Evolutionary conservation across 306 rosid genomes (phyloP), one percentile per base, ranked within the genome.

Genomic region (Albizia julibrissin): DNA sequence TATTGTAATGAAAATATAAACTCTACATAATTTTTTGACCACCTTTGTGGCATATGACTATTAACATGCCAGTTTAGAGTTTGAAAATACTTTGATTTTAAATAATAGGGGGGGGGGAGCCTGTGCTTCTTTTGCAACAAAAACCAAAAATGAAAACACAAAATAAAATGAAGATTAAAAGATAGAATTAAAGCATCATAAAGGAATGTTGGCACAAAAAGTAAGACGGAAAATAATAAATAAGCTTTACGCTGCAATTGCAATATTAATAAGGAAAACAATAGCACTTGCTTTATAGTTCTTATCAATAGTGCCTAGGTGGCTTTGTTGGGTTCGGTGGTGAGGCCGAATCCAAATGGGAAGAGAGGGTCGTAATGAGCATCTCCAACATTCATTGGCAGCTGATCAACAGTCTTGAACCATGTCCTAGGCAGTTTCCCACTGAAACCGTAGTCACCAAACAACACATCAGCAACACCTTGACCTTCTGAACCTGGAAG

Each of bases 401-500:
- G 52, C 78, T 88, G 91, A 74, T 85, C 86, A 78, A 88, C 89
- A 39, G 76, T 83, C 78, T 81, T 88, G 84, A 88, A 88, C 91
- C 91, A 88, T 78, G 91, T 88, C 56, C 79, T 6, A 26, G 91
- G 75, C 83, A 88, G 91, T 81, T 85, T 88, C 56, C 89, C 91
- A 0, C 82, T 83, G 84, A 88, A 88, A 77, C 82, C 91, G 54
- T 83, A 78, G 81, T 88, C 89, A 78, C 91, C 91, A 81, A 15
- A 85, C 74, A 88, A 46, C 27, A 85, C 82, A 83, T 88, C 91
- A 27, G 84, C 87, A 22, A 88, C 91, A 46, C 91, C 91, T 31
- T 88, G 91, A 15, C 89, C 91, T 56, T 88, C 91, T 69, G 85
- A 83, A 2, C 91, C 91, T 1, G 91, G 91, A 34, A 88, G 78